These are phyloP conservation scores for Stereocaulon alpinum DNA, from an alignment of 495 filamentous ascomycete species.

Conservation along the genomic window DNA sequence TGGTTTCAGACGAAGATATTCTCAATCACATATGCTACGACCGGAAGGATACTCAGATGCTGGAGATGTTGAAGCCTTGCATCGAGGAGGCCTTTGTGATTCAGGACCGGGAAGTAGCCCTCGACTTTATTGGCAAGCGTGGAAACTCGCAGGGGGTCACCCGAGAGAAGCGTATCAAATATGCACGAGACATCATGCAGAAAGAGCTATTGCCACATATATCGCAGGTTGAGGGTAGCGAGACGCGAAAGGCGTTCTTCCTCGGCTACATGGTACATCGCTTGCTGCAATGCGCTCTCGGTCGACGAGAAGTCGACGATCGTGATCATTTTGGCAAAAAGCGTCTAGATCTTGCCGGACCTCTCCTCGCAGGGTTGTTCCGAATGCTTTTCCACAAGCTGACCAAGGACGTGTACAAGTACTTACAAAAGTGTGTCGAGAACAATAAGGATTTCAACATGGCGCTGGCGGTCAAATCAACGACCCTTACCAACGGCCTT, in stretches of 20 bases:
- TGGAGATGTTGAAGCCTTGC: slow-evolving; percentile 93
- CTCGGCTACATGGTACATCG: slow-evolving; percentile 97
- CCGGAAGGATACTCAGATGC: slow-evolving; percentile 86
- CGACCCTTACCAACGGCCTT: slow-evolving; percentile 80
- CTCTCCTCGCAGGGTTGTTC: slow-evolving; percentile 87
- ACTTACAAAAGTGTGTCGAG: slow-evolving; percentile 86
- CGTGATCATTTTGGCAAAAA: slow-evolving; percentile 99
- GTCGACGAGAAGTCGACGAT: slow-evolving; percentile 85
- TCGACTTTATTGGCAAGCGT: slow-evolving; percentile 93
- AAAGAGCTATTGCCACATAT: slow-evolving; percentile 96
- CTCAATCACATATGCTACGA: slow-evolving; percentile 96
- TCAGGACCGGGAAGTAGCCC: slow-evolving; percentile 87
- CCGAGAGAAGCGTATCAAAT: slow-evolving; percentile 77
- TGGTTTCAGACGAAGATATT: slow-evolving; percentile 97
- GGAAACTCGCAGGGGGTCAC: slow-evolving; percentile 64
- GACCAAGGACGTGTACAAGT: slow-evolving; percentile 76
- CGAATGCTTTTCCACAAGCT: slow-evolving; percentile 76
- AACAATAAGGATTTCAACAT: slow-evolving; percentile 77
- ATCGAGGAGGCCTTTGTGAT: slow-evolving; percentile 94
- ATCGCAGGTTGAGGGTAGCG: slow-evolving; percentile 89
- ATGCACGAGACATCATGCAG: slow-evolving; percentile 87
- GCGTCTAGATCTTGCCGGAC: slow-evolving; percentile 88
- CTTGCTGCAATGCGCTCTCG: slow-evolving; percentile 81
- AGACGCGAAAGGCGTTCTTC: slow-evolving; percentile 96
- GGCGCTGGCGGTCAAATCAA: slow-evolving; percentile 80